These are phyloP conservation scores for Cryptomeria japonica DNA, from an alignment of 75 land plant genomes.

Conservation along the genomic window DNA sequence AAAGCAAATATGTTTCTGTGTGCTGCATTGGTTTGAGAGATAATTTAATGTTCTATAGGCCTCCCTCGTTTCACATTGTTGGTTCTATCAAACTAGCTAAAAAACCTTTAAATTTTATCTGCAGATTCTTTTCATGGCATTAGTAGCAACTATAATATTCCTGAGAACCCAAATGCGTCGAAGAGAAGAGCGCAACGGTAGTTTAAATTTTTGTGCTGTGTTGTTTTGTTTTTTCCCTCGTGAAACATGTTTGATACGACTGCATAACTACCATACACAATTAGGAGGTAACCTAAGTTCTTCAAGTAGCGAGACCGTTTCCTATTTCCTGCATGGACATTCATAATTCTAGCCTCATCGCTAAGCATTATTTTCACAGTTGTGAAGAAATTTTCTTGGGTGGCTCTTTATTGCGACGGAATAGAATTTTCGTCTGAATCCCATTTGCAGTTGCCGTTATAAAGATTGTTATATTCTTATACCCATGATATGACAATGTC, in stretches of 20 bases:
- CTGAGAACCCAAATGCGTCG: constrained; percentile 22
- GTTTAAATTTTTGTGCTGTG: constrained; percentile 15
- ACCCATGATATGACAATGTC: no score
- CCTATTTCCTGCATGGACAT: constrained; percentile 24
- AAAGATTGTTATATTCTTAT: background rate
- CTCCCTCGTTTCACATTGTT: no score
- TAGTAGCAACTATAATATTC: constrained; percentile 16
- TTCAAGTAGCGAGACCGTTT: constrained; percentile 20
- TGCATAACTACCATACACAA: constrained; percentile 25
- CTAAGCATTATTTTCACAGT: constrained; percentile 25
- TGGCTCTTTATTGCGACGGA: constrained; percentile 6
- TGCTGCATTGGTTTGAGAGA: no score
- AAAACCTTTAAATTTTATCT: no score
- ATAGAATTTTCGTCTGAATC: constrained; percentile 28
- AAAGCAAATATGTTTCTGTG: no score
- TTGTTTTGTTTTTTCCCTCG: constrained; percentile 16
- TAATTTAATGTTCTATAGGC: no score
- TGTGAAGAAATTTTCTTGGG: constrained; percentile 26
- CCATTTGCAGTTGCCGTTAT: background rate
- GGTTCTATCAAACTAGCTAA: no score
- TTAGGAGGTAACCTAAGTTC: constrained; percentile 21
- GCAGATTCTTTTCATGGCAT: constrained; percentile 48
- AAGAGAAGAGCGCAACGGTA: background rate
- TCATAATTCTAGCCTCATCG: constrained; percentile 9
- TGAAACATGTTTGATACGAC: constrained; percentile 22